Evolutionary conservation across 768 basidiomycete species (phyloP), one percentile per base, ranked within the genome.

Genomic region (Termitomyces sp.): DNA sequence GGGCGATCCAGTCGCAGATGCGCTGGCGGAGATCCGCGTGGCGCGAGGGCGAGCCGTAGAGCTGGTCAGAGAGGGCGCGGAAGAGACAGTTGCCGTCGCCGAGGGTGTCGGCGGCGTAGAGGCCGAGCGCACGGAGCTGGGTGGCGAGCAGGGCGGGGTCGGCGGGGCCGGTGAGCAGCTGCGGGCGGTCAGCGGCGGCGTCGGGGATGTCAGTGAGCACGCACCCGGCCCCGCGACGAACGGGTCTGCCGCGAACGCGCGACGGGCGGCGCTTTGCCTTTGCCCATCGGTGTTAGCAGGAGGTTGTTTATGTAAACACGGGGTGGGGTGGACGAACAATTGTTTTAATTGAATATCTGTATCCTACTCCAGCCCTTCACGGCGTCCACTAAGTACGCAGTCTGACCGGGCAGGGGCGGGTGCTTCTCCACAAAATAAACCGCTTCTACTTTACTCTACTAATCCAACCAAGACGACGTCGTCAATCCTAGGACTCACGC

Each of bases 51-150:
- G 88, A 79, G 60, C 94, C 94, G 64, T 88, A 85, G 18, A 93
- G 77, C 71, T 96, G 94, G 74, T 96, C 94, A 49, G 88, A 87
- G 56, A 95, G 79, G 0, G 94, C 92, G 49, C 93, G 87, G 74
- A 95, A 97, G 63, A 97, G 83, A 72, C 94, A 97, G 74, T 95
- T 96, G 50, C 95, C 94, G 72, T 96, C 91, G 53, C 92, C 93
- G 46, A 92, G 72, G 18, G 91, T 95, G 63, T 85, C 79, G 3
- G 91, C 90, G n/a, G 93, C 88, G 70, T 95, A 95, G 9, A 95
- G 78, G 3, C 93, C 92, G 55, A 93, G 75, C 5, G 84, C 79
- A 51, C 84, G 83, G 41, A 96, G 84, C 74, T 95, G 91, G 56
- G 79, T 76, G 6, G 79, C 83, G 63, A 95, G 85, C 53, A 79